phyloP scores from a whole-genome alignment of 257 asterid genomes.

The Nicotiana benthamiana region DNA sequence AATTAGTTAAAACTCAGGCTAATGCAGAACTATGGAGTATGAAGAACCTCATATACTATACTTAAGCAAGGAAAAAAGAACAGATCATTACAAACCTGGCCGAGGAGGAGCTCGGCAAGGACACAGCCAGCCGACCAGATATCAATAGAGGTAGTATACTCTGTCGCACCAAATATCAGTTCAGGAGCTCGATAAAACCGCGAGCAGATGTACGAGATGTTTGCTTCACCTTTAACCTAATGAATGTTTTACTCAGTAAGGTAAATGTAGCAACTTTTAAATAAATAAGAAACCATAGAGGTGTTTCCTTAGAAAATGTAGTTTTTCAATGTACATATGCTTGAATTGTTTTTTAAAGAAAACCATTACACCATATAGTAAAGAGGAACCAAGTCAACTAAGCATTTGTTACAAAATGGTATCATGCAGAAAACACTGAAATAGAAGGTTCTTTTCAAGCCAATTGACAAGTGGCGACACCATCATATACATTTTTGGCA shows the following conservation, averaged over 20 bases:
- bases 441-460: too few species aligned
- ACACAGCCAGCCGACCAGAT: constrained; percentile 99
- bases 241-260: not conserved
- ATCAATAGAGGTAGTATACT: constrained; percentile 83
- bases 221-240: constrained; percentile 85
- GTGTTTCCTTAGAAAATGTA: not conserved
- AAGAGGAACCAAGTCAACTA: too few species aligned
- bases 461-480: too few species aligned
- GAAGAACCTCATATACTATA: not conserved
- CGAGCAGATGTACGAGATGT: constrained; percentile 93
- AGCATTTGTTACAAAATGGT: too few species aligned
- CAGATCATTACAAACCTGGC: constrained; percentile 49
- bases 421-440: too few species aligned
- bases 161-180: constrained; percentile 94
- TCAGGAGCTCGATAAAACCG: constrained; percentile 97
- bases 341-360: not conserved
- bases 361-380: not conserved
- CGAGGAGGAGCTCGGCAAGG: constrained; percentile 88
- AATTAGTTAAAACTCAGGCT: constrained; percentile 10
- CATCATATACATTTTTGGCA: not conserved
- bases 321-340: not conserved
- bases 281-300: not conserved
- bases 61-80: not conserved
- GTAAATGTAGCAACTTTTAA: not conserved
- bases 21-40: not conserved